These are phyloP conservation scores for Fusarium clavum DNA, from an alignment of 2,329 filamentous ascomycete genomes.

Conservation along the genomic window DNA sequence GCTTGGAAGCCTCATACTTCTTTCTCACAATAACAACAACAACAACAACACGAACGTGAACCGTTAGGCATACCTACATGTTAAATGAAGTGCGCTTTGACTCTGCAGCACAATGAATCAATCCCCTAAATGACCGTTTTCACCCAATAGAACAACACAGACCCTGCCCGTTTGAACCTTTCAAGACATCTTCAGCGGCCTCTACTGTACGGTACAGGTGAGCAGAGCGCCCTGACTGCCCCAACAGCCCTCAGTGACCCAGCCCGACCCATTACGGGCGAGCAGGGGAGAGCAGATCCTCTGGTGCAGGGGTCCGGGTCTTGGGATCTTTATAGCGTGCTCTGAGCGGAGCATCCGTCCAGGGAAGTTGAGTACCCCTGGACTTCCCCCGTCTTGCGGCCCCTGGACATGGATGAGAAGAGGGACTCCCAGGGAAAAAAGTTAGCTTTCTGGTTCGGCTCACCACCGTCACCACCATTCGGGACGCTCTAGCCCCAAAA, in stretches of 20 bases:
- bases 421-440: not conserved
- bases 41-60: not conserved
- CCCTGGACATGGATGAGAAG: conserved; percentile 32
- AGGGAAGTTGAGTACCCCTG: conserved; percentile 3
- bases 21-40: not conserved
- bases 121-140: not conserved
- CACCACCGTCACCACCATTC: conserved; percentile 41
- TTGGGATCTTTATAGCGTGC: not conserved
- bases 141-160: conserved; percentile 31
- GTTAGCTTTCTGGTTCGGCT: conserved; percentile 18
- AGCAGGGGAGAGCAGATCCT: conserved; percentile 32
- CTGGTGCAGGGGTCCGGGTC: conserved; percentile 30
- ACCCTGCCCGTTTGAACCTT: conserved; percentile 12
- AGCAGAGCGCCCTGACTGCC: conserved; percentile 5
- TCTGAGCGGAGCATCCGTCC: not conserved
- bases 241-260: conserved; percentile 19
- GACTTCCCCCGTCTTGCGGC: conserved; percentile 29
- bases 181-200: conserved; percentile 37
- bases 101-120: conserved; percentile 22
- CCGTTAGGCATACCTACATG: not conserved
- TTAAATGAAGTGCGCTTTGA: conserved; percentile 21
- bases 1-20: not conserved
- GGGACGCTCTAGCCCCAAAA: conserved; percentile 31
- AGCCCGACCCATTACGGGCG: not conserved
- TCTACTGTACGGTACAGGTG: conserved; percentile 10